These are phyloP conservation scores for Sporothrix variecibatus DNA, from an alignment of 2,329 filamentous ascomycete species.

Conservation along the genomic window DNA sequence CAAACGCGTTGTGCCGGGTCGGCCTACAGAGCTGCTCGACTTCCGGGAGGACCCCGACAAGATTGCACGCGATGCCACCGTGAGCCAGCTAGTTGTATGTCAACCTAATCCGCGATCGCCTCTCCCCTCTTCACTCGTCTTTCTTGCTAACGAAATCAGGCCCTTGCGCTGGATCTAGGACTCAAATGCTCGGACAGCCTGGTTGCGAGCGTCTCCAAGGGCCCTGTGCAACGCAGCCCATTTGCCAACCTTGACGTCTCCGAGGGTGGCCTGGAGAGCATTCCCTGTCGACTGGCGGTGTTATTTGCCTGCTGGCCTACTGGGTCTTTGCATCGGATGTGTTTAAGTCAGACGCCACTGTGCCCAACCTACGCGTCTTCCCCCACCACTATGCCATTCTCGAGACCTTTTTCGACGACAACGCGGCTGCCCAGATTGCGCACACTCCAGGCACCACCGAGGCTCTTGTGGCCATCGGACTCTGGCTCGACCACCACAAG, in stretches of 20 bases:
- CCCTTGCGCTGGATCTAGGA: slow-evolving; percentile 64
- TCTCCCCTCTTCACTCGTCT: no score
- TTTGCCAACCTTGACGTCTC: slow-evolving; percentile 40
- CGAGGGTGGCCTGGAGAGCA: slow-evolving; percentile 44
- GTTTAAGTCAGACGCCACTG: slow-evolving; percentile 58
- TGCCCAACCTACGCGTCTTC: slow-evolving; percentile 59
- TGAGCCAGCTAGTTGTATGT: slow-evolving; percentile 69
- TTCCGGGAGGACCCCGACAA: slow-evolving; percentile 64
- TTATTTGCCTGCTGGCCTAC: slow-evolving; percentile 61
- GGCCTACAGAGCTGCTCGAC: slow-evolving; percentile 61
- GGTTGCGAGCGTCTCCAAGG: slow-evolving; percentile 48
- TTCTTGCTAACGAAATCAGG: slow-evolving; percentile 41
- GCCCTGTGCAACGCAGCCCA: slow-evolving; percentile 48
- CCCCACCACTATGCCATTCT: slow-evolving; percentile 60
- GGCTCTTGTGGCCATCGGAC: slow-evolving; percentile 59
- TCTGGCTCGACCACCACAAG: slow-evolving; percentile 57
- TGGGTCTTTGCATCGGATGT: slow-evolving; percentile 63
- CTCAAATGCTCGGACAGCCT: slow-evolving; percentile 50
- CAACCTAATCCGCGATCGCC: no score
- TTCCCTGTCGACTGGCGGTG: slow-evolving; percentile 61
- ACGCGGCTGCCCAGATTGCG: slow-evolving; percentile 52
- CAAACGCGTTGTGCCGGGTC: slow-evolving; percentile 61
- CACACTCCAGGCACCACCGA: slow-evolving; percentile 59
- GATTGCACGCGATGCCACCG: slow-evolving; percentile 62
- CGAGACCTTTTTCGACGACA: slow-evolving; percentile 54